phyloP scores from a whole-genome alignment of 1,139 yeast genomes.

The Pichia sp. region DNA sequence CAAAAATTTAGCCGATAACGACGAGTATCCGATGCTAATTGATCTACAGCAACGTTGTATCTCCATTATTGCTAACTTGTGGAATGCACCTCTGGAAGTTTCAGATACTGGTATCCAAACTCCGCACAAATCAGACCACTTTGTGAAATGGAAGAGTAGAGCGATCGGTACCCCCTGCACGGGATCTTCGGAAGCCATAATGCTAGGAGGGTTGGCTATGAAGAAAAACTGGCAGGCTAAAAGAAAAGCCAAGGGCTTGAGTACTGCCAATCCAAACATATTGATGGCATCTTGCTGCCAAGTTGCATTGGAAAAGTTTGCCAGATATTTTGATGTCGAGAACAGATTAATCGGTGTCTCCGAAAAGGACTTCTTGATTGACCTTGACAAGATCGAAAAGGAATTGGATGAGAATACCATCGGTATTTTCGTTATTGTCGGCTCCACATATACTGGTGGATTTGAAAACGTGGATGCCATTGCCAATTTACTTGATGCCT shows the following conservation, averaged over 20 bases:
- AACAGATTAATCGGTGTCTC: constrained; percentile 68
- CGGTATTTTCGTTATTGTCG: constrained; percentile 83
- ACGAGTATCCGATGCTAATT: constrained; percentile 84
- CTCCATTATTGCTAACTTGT: constrained; percentile 69
- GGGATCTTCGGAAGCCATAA: constrained; percentile 90
- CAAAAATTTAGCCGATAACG: constrained; percentile 88
- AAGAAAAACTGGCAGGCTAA: constrained; percentile 81
- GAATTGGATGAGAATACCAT: constrained; percentile 85
- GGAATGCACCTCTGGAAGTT: constrained; percentile 62
- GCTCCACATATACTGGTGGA: constrained; percentile 91
- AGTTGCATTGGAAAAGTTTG: constrained; percentile 91
- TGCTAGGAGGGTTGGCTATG: constrained; percentile 90
- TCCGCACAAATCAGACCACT: constrained; percentile 11
- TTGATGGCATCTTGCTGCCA: constrained; percentile 95
- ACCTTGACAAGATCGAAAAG: constrained; percentile 52
- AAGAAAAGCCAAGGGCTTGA: constrained; percentile 55
- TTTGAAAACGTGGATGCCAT: constrained; percentile 73
- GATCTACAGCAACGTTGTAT: constrained; percentile 80
- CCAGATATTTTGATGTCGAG: constrained; percentile 89
- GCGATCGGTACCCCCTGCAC: constrained; percentile 90
- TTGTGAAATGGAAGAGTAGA: constrained; percentile 26
- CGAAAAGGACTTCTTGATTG: constrained; percentile 61
- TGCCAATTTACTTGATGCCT: constrained; percentile 56
- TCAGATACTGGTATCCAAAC: constrained; percentile 17
- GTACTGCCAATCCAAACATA: constrained; percentile 69